phyloP scores from a whole-genome alignment of 2,329 filamentous ascomycete genomes.

The Ophiostoma sp. region DNA sequence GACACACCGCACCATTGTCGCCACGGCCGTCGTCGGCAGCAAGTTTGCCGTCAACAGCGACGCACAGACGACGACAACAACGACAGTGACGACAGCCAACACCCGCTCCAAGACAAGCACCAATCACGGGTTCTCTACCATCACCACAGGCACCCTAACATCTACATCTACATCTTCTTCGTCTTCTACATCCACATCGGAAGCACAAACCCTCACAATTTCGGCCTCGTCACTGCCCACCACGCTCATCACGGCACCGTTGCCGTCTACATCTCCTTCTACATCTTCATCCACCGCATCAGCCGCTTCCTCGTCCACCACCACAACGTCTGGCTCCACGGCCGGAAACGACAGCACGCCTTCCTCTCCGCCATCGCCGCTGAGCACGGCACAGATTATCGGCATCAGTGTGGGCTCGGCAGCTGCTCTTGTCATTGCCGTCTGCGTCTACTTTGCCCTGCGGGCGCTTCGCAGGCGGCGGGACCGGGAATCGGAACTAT shows the following conservation, averaged over 20 bases:
- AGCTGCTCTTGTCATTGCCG: conserved; percentile 45
- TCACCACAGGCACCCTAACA: conserved; percentile 28
- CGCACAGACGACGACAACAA: conserved; percentile 23
- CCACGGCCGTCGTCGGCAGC: conserved; percentile 46
- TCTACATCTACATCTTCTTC: conserved; percentile 26
- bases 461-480: conserved; percentile 34
- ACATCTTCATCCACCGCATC: background rate
- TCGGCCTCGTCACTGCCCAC: background rate
- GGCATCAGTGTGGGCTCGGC: conserved; percentile 55
- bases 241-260: background rate
- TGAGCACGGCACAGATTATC: conserved; percentile 35
- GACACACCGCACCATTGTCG: conserved; percentile 55
- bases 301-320: background rate
- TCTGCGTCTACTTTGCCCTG: conserved; percentile 43
- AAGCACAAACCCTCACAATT: background rate
- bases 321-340: background rate
- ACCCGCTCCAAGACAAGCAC: conserved; percentile 20
- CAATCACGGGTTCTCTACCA: background rate
- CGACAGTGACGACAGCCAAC: conserved; percentile 36
- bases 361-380: background rate
- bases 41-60: conserved; percentile 22
- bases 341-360: background rate
- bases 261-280: background rate
- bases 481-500: conserved; percentile 18
- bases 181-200: background rate